phyloP scores from a whole-genome alignment of 2,329 filamentous ascomycete genomes.

The Teratosphaeria epicoccoides region DNA sequence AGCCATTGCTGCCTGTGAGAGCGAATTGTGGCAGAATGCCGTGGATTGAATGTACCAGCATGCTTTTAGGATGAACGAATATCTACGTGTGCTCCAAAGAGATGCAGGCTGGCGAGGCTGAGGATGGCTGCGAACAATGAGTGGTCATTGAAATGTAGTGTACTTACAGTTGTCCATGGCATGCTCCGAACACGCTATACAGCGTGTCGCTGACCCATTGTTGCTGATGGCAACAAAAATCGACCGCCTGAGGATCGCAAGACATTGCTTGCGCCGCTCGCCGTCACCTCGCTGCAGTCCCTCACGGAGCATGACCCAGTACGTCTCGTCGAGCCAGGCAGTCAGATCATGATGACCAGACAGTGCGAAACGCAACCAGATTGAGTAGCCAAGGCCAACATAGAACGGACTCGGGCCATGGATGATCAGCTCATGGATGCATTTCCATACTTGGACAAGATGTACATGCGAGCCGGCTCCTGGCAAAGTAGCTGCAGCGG shows the following conservation, averaged over 20 bases:
- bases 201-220: conserved; percentile 3
- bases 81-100: not conserved
- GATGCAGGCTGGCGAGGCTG: not conserved
- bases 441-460: conserved; percentile 2
- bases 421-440: conserved; percentile 1
- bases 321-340: conserved; percentile 13
- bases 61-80: too few species aligned
- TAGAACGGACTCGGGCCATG: not conserved
- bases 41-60: too few species aligned
- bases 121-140: too few species aligned
- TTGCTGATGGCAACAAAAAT: conserved; percentile 21
- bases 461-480: not conserved
- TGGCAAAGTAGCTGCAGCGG: not conserved
- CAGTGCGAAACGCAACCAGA: conserved; percentile 18
- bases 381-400: conserved; percentile 1
- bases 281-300: conserved; percentile 33
- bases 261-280: conserved; percentile 37
- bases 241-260: conserved; percentile 35
- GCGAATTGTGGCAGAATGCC: too few species aligned
- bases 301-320: conserved; percentile 31
- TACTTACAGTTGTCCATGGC: not conserved
- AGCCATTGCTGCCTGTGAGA: not conserved
- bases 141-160: too few species aligned
- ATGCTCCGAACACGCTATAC: conserved; percentile 1
- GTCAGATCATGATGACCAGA: not conserved